Evolutionary conservation across 768 basidiomycete genomes (phyloP), one percentile per base, ranked within the genome.

Genomic region (Tylopilus rubrobrunneus): DNA sequence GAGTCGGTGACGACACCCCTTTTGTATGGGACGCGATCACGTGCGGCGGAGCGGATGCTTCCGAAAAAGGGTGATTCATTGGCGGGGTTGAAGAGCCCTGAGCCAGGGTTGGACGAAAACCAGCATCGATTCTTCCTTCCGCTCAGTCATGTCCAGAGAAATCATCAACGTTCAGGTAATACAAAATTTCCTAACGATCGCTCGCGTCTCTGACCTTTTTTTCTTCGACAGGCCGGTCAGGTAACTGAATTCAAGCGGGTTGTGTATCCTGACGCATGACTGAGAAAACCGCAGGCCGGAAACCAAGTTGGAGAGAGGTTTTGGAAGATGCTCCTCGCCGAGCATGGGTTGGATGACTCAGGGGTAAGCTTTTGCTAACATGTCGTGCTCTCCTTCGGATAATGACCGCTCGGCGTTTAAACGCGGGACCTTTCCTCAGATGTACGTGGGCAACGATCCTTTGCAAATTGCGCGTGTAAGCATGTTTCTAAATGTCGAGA

Each of bases 321-420:
- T 70, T 97, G 94, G 94, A 77, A 86, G 55, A 85, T 87, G 80
- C 81, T 96, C 52, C 78, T 97, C 23, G 81, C 83, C 15, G 91
- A 94, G 72, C 92, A 94, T 68, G 92, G 92, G 0, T 76, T 94
- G 47, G 84, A 87, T 63, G 71, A 81, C 21, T 72, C 77, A 12
- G 88, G 90, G 66, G 89, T 92, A 62, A 49, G 63, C 31, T 41
- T 46, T 46, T 62, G 45, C 48, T 47, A 5, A 49, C 28, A 39
- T 59, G 57, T 43, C 42, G 3, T 37, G 4, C 33, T 17, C 51
- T 45, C 43, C 48, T 48, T 56, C 47, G 46, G 47, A 55, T 48
- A 43, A 58, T 67, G 48, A 70, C 51, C 46, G 6, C 8, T 52
- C 43, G 54, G 61, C 19, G 39, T 49, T 53, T 51, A 55, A 46